Evolutionary conservation across 257 asterid species (phyloP), one percentile per base, ranked within the genome.

Genomic region (Vinca minor): DNA sequence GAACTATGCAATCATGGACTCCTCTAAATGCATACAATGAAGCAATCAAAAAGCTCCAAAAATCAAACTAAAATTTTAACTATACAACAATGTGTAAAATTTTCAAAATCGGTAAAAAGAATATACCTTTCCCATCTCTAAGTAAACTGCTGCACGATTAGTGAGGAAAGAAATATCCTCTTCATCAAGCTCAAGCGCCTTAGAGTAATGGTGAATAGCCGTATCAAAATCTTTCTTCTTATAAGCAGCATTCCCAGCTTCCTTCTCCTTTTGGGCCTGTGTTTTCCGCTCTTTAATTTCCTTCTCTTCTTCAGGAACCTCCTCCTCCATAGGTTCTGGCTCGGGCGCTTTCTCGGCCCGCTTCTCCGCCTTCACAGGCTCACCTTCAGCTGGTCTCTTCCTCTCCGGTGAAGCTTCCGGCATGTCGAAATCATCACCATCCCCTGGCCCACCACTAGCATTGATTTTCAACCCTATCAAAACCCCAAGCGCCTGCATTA

Each of bases 111-210:
- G 36, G 13, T 38, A 4, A 42, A 10, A 5, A 25, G 13, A 11
- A 4, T 63, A n/a, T 83, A 90, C 98, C 98, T 85, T 91, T 57
- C 91, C 95, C 88, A 85, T 92, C 74, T 92, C 98, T 74, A 92
- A 59, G 84, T 85, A 92, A 11, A 92, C 98, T 17, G 98, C 98
- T 28, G 98, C 98, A 3, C 98, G 87, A 14, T 92, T 92, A 1
- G 98, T 92, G 32, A 89, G 73, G 76, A 85, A 92, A 1, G 98
- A 92, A 13, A 92, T 82, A 66, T 92, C 98, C 59, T 77, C 93
- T 46, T 85, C 93, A 32, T 83, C 84, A 10, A 83, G 87, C 38
- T 92, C 95, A 56, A 85, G 58, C 1, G 98, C 98, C 72, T 83
- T 85, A 0, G 87, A 50, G 31, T 92, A 92, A 67, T 78, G 89